Conservation (phyloP, 176 grass and related monocot species). For the Carex parvula region DNA sequence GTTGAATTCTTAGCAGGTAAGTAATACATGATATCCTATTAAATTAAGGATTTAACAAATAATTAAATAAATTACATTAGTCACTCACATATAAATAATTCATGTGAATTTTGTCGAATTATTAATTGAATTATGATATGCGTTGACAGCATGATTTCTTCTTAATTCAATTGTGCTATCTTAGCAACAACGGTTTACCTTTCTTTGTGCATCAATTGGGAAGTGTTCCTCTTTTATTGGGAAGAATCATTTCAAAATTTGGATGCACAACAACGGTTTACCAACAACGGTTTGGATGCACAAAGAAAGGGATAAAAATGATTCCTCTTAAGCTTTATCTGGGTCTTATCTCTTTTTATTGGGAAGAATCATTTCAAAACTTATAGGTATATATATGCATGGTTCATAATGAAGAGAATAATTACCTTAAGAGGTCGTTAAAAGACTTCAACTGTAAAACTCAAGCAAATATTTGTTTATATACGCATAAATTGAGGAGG, state of each 20-base stretch:
- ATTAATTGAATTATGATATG: neutral
- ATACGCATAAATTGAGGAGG: neutral
- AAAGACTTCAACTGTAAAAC: neutral
- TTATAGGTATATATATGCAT: neutral
- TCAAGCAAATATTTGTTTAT: neutral
- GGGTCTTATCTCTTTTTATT: neutral
- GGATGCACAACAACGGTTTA: too few species aligned
- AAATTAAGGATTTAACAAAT: neutral
- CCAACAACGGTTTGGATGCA: too few species aligned
- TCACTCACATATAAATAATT: neutral
- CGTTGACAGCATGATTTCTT: neutral
- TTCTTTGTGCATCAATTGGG: too few species aligned
- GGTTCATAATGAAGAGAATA: neutral
- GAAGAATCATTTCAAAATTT: too few species aligned
- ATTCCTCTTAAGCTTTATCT: neutral
- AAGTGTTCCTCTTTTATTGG: too few species aligned
- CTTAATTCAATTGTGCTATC: neutral
- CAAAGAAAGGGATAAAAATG: too few species aligned
- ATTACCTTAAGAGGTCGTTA: neutral
- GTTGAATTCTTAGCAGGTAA: neutral
- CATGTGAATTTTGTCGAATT: neutral
- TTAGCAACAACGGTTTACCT: neutral
- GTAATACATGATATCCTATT: neutral
- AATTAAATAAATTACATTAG: neutral
- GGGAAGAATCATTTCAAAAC: conserved; percentile 10